These are phyloP conservation scores for Agaricus sinodeliciosus DNA, from an alignment of 768 basidiomycete genomes.

Conservation along the genomic window DNA sequence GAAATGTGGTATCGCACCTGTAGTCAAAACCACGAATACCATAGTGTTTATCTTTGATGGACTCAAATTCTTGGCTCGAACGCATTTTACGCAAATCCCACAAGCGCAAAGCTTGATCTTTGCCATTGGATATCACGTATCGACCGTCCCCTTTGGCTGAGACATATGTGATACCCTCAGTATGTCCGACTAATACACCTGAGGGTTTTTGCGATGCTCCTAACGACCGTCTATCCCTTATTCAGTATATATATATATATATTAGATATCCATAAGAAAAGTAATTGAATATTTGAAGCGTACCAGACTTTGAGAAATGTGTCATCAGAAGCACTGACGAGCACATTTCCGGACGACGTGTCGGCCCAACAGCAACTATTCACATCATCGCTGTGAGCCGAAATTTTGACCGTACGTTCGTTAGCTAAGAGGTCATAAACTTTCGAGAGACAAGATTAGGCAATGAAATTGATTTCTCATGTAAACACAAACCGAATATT, in stretches of 20 bases:
- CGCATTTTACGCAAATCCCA: conserved; percentile 97
- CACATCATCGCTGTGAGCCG: conserved; percentile 86
- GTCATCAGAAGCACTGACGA: conserved; percentile 95
- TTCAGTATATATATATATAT: conserved; percentile 11
- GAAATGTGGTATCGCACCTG: conserved; percentile 40
- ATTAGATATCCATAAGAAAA: conserved; percentile 34
- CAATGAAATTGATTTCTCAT: conserved; percentile 1
- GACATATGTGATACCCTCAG: conserved; percentile 92
- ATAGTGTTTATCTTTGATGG: conserved; percentile 40
- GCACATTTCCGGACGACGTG: conserved; percentile 83
- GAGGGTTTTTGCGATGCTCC: conserved; percentile 67
- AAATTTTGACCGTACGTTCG: conserved; percentile 73
- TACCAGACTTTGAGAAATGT: conserved; percentile 94
- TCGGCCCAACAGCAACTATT: conserved; percentile 98
- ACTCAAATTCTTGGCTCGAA: conserved; percentile 60
- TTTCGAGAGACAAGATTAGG: conserved; percentile 20
- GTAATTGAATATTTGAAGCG: conserved; percentile 22
- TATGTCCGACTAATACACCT: conserved; percentile 91
- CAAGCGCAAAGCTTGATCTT: conserved; percentile 86
- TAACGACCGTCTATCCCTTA: conserved; percentile 53
- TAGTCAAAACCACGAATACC: conserved; percentile 71
- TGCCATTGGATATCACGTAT: conserved; percentile 92
- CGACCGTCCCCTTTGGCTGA: conserved; percentile 95
- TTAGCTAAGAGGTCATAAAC: conserved; percentile 89
- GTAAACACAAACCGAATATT: conserved; percentile 47